phyloP scores from a whole-genome alignment of 2,329 filamentous ascomycete species.

The Graphilbum ipis-grandicollis region DNA sequence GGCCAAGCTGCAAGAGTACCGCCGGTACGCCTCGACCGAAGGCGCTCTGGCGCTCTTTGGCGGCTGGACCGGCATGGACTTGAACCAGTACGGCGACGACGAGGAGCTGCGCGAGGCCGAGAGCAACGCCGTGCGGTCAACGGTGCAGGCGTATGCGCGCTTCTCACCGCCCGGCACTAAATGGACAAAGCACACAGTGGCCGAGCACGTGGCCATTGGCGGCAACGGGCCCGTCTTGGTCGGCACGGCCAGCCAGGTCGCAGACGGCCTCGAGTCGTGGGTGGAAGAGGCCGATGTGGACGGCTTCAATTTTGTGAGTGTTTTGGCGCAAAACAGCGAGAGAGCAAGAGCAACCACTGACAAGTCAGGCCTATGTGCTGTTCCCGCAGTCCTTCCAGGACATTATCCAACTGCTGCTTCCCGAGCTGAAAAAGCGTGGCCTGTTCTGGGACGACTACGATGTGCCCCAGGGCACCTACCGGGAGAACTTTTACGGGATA shows the following conservation, averaged over 20 bases:
- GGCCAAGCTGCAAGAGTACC: no score
- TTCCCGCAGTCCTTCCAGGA: no score
- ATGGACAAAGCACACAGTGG: conserved; percentile 8
- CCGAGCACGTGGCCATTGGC: conserved; percentile 8
- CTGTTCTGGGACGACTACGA: no score
- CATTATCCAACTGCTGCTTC: no score
- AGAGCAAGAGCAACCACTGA: no score
- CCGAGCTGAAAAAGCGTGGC: no score
- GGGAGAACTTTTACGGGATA: no score
- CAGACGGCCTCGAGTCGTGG: conserved; percentile 51
- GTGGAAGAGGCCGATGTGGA: conserved; percentile 52
- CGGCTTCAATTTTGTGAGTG: conserved; percentile 61
- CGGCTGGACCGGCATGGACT: conserved; percentile 12
- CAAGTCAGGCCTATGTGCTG: no score
- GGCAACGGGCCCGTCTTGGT: conserved; percentile 22
- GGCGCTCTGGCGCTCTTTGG: conserved; percentile 11
- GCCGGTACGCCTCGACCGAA: conserved; percentile 8
- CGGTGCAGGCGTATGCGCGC: no score
- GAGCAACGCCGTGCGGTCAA: not conserved
- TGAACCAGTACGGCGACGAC: conserved; percentile 18
- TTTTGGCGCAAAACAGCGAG: no score
- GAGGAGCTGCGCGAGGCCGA: conserved; percentile 2
- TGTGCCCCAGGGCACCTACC: no score
- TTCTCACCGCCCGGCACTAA: no score
- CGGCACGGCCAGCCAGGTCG: conserved; percentile 47